Base-by-base conservation (phyloP, 2,329 filamentous ascomycete genomes). In the Talaromyces sp. region DNA sequence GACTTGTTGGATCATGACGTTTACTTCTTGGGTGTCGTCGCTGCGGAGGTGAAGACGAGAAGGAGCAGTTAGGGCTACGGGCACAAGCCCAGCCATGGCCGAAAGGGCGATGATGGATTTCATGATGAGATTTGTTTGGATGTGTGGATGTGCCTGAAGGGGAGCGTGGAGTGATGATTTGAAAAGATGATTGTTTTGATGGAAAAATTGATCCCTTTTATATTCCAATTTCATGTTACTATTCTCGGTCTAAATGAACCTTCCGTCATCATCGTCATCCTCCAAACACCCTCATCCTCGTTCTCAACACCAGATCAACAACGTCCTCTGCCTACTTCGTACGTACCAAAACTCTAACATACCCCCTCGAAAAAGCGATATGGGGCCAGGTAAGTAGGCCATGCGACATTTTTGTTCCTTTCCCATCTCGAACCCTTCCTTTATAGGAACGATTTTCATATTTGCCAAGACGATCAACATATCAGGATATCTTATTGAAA, bases 1-100 rank as follows among this genome's bases (percentile, higher is more conserved):
- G n/a, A 58, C 31, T 25, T 58, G 53, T 25, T 58, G 53, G 31
- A 58, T 58, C 53, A 58, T 34, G 29, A 58, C 31, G 17, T 58
- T 58, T 11, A 58, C 53, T 25, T 58, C 31, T 38, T 58, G 53
- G 5, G 29, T 22, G 34, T 58, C n/a, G 34, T 22, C 53, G 25
- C 47, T 29, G n/a, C 53, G 53, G 7, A 58, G 29, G 13, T 58
- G 29, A 19, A 58, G 53, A 8, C 53, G 8, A 7, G 53, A 58
- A 34, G 53, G 53, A 38, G 53, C 53, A 6, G 53, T 22, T 34
- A 58, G 19, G 34, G 53, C 53, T 8, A 19, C 10, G 53, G 53
- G n/a, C 2, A 38, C 29, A 38, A 58, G 53, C n/a, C 53, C 53
- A n/a, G 53, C 53, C 10, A 58, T 17, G 53, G 34, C 31, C 8